A percentile compares a stretch with the other conserved stretches of the same genome.
Conservation (phyloP, 371 early-diverging fungal genomes). For the Apophysomyces sp. region DNA sequence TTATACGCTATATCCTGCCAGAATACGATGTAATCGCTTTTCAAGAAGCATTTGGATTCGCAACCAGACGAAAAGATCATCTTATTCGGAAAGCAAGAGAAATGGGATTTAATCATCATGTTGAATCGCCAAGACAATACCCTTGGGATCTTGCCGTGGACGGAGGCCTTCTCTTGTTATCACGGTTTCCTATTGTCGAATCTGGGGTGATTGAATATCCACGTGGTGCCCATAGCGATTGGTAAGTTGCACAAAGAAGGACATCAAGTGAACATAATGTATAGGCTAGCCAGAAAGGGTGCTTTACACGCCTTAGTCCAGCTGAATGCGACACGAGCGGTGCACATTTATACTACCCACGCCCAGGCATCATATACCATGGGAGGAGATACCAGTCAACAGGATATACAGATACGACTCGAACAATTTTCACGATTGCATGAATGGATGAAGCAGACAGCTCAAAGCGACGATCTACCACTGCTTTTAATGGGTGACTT, state of each 20-base stretch:
- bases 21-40: slow-evolving; percentile 77
- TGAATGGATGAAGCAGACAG: slow-evolving; percentile 56
- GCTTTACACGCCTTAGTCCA: slow-evolving; percentile 73
- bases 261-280: neutral
- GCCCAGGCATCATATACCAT: slow-evolving; percentile 74
- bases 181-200: slow-evolving; percentile 66
- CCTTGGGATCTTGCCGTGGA: slow-evolving; percentile 69
- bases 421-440: slow-evolving; percentile 62
- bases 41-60: slow-evolving; percentile 85
- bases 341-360: slow-evolving; percentile 83
- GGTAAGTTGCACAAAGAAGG: slow-evolving; percentile 33
- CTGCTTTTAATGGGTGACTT: slow-evolving; percentile 74
- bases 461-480: slow-evolving; percentile 34
- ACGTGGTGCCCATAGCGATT: slow-evolving; percentile 70
- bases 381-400: slow-evolving; percentile 38
- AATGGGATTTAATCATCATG: slow-evolving; percentile 63
- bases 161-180: slow-evolving; percentile 78
- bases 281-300: slow-evolving; percentile 74
- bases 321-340: slow-evolving; percentile 35
- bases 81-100: slow-evolving; percentile 62
- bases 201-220: slow-evolving; percentile 58
- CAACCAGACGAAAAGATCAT: slow-evolving; percentile 52
- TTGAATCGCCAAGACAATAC: slow-evolving; percentile 55
- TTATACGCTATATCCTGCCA: slow-evolving; percentile 60
- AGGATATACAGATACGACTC: slow-evolving; percentile 55